Percentiles rank a stretch among this genome's conserved stretches.
Conservation (phyloP, 1,284 basidiomycete genomes). For the Golubevia pallescens region DNA sequence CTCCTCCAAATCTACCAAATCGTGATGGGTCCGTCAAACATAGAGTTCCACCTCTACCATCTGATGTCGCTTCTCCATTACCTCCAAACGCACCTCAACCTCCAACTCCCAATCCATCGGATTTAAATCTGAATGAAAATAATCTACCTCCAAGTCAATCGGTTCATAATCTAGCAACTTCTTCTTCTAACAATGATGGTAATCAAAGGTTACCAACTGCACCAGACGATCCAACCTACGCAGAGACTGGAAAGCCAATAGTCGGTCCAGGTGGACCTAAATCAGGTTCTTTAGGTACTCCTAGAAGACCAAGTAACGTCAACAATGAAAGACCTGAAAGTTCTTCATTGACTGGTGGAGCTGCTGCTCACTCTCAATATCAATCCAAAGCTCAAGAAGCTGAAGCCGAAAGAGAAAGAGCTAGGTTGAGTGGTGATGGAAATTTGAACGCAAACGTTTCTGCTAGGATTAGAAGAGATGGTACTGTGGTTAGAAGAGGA, state of each 20-base stretch:
- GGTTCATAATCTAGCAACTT: constrained; percentile 6
- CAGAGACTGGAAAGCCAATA: constrained; percentile 34
- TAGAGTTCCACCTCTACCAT: not conserved
- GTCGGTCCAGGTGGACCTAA: constrained; percentile 38
- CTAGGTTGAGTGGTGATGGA: not conserved
- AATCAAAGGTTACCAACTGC: constrained; percentile 6
- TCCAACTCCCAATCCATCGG: constrained; percentile 16
- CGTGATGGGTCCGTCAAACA: not conserved
- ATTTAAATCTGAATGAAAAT: not conserved
- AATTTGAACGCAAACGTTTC: not conserved
- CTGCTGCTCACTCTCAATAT: not conserved
- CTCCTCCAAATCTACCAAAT: not conserved
- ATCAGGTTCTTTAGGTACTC: constrained; percentile 21
- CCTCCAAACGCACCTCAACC: constrained; percentile 16
- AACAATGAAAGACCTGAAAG: not conserved
- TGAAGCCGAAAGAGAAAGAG: not conserved
- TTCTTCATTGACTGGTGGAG: not conserved
- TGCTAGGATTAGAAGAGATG: constrained; percentile 8
- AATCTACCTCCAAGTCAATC: not conserved
- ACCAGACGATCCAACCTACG: constrained; percentile 29
- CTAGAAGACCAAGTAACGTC: not conserved
- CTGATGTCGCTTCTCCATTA: not conserved
- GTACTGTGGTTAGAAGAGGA: constrained; percentile 7
- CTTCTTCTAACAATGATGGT: constrained; percentile 5
- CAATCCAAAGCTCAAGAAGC: not conserved